A percentile compares a stretch with the other conserved stretches of the same genome.
Evolutionary conservation across 768 basidiomycete genomes (phyloP).

Genomic region (Boletales sp.): DNA sequence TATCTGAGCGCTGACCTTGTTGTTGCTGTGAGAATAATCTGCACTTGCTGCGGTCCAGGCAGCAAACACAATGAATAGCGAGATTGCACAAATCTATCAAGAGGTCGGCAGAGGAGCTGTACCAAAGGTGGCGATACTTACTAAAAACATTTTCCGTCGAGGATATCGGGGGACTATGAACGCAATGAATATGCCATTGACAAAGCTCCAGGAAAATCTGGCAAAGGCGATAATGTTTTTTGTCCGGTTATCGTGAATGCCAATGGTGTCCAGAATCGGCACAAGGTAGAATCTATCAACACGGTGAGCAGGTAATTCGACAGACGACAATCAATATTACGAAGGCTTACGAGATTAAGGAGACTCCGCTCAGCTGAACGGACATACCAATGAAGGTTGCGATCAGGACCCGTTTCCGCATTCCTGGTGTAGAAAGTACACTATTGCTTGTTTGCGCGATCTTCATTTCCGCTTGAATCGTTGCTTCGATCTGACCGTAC

Average conservation of each 20-base stretch:
- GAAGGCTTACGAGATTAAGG: constrained; percentile 5
- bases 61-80: constrained; percentile 10
- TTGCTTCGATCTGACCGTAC: constrained; percentile 52
- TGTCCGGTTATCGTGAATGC: constrained; percentile 16
- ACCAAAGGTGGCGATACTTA: constrained; percentile 23
- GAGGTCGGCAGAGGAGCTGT: not conserved
- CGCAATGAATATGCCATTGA: constrained; percentile 3
- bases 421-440: constrained; percentile 7
- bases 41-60: constrained; percentile 19
- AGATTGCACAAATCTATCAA: constrained; percentile 10
- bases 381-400: constrained; percentile 12
- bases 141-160: constrained; percentile 14
- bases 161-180: constrained; percentile 12
- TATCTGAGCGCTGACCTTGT: not conserved
- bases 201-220: constrained; percentile 8
- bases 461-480: constrained; percentile 34
- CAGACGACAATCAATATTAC: no score
- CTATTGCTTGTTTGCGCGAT: not conserved
- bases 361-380: constrained; percentile 11
- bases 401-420: constrained; percentile 13
- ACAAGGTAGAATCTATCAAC: constrained; percentile 8
- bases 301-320: not conserved
- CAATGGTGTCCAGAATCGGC: constrained; percentile 15
- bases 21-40: constrained; percentile 14
- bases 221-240: constrained; percentile 17